Evolutionary conservation across 768 basidiomycete species (phyloP).

Genomic region (Dentipellis fragilis): DNA sequence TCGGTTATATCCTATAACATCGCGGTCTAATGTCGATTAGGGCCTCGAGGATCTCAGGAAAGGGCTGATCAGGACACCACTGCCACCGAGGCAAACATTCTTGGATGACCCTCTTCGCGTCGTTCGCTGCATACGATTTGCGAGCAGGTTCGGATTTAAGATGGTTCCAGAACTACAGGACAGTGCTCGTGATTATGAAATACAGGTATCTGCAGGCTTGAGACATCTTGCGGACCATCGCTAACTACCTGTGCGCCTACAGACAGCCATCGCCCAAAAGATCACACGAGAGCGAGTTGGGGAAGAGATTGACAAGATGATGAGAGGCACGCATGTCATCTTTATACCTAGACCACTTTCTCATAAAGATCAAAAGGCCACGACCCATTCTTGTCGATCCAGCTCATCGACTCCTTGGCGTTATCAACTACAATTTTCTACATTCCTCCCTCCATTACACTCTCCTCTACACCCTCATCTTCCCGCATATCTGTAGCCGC

Average conservation of each 20-base stretch:
- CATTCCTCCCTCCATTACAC: slow-evolving; percentile 36
- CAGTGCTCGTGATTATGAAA: slow-evolving; percentile 48
- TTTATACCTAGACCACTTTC: background rate
- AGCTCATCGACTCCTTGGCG: slow-evolving; percentile 62
- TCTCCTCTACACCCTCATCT: slow-evolving; percentile 35
- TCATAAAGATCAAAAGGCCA: slow-evolving; percentile 35
- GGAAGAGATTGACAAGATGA: slow-evolving; percentile 90
- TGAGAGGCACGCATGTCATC: slow-evolving; percentile 48
- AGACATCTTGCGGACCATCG: background rate
- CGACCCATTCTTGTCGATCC: slow-evolving; percentile 64
- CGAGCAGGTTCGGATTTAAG: slow-evolving; percentile 79
- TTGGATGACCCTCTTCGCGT: slow-evolving; percentile 89
- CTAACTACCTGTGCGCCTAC: background rate
- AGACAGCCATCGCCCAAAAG: slow-evolving; percentile 65
- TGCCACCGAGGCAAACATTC: slow-evolving; percentile 83
- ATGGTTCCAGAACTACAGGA: slow-evolving; percentile 59
- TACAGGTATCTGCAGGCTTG: slow-evolving; percentile 40
- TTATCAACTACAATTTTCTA: slow-evolving; percentile 63
- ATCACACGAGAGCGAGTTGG: slow-evolving; percentile 89
- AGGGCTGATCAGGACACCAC: slow-evolving; percentile 79
- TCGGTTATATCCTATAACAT: background rate
- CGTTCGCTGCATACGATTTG: slow-evolving; percentile 85
- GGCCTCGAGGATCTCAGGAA: slow-evolving; percentile 77
- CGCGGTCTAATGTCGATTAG: slow-evolving; percentile 23
- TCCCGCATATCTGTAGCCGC: slow-evolving; percentile 40